Conservation (phyloP, 2,329 filamentous ascomycete species). For the Clarireedia homoeocarpa region DNA sequence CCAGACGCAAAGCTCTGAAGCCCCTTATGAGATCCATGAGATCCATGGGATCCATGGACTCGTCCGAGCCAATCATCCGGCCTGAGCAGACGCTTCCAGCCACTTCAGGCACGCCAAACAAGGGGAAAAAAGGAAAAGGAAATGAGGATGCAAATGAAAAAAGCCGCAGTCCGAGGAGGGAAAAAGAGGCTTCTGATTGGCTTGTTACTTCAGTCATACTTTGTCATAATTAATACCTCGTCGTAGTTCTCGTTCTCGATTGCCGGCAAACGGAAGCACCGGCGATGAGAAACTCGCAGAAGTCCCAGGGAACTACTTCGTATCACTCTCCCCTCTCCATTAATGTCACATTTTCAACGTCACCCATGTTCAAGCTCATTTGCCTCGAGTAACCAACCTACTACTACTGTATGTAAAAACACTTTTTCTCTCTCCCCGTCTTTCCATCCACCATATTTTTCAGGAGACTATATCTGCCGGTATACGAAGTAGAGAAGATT, state of each 20-base stretch:
- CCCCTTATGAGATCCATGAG: too few relatives aligned
- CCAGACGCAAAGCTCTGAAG: too few relatives aligned
- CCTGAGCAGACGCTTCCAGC: neutral
- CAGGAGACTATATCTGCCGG: too few relatives aligned
- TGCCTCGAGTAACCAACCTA: neutral
- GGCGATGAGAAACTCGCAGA: too few relatives aligned
- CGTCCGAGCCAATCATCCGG: neutral
- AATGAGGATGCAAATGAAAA: neutral
- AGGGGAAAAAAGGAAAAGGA: neutral
- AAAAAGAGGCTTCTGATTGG: neutral
- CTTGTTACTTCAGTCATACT: neutral
- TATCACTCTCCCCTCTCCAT: neutral
- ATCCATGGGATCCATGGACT: too few relatives aligned
- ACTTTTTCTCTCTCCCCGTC: neutral
- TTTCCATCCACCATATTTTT: neutral
- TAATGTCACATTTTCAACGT: neutral
- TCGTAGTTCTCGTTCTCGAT: too few relatives aligned
- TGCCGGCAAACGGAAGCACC: too few relatives aligned
- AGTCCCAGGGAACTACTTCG: too few relatives aligned
- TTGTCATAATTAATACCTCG: too few relatives aligned
- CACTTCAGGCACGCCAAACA: neutral
- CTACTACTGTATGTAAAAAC: neutral
- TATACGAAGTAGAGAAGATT: too few relatives aligned
- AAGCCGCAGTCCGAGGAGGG: neutral
- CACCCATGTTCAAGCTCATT: constrained; percentile 9